phyloP scores from a whole-genome alignment of 768 basidiomycete genomes.

The Tricholoma sp. region DNA sequence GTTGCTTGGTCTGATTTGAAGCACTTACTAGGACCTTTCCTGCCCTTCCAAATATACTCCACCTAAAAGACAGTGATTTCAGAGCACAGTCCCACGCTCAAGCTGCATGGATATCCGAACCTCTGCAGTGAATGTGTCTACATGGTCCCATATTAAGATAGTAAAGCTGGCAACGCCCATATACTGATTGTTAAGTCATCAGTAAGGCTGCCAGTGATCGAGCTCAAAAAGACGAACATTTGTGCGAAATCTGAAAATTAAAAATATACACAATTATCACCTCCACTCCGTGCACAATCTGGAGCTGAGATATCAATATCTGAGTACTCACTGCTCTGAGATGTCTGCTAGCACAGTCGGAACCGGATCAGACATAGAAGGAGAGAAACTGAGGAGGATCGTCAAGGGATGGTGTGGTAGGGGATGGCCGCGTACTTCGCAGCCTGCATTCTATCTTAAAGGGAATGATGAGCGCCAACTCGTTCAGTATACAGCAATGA shows the following conservation, averaged over 20 bases:
- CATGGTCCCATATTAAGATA: slow-evolving; percentile 51
- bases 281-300: neutral
- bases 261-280: neutral
- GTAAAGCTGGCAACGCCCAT: slow-evolving; percentile 49
- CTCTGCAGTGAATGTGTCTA: slow-evolving; percentile 47
- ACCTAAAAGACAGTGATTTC: slow-evolving; percentile 24
- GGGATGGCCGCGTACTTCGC: neutral
- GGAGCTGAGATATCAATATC: neutral
- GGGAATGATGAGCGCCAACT: neutral
- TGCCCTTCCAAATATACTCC: slow-evolving; percentile 48
- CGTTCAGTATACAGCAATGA: too few species aligned
- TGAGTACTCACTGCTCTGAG: neutral
- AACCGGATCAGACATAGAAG: neutral
- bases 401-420: neutral
- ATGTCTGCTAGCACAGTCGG: neutral
- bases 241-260: neutral
- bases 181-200: slow-evolving; percentile 26
- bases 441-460: neutral
- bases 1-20: neutral
- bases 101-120: slow-evolving; percentile 11
- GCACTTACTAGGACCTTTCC: slow-evolving; percentile 40
- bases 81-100: neutral
- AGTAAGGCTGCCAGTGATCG: neutral
- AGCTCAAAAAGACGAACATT: neutral
- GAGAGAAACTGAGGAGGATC: neutral